These are phyloP conservation scores for Lactarius indigo DNA, from an alignment of 768 basidiomycete species.

Conservation along the genomic window DNA sequence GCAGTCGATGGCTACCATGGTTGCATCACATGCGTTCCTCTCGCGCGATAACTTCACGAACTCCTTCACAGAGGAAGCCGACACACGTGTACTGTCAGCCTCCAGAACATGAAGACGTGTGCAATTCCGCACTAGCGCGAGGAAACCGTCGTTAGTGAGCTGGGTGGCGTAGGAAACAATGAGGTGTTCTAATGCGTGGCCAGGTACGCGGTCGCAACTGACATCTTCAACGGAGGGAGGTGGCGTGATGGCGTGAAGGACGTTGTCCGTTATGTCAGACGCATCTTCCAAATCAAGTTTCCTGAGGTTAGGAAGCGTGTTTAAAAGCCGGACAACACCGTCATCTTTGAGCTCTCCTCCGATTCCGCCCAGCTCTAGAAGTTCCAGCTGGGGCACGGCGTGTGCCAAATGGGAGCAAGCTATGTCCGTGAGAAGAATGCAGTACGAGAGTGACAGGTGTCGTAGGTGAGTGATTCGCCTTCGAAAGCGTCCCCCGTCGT, in stretches of 20 bases:
- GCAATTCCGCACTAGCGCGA: slow-evolving; percentile 62
- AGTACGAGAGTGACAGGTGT: slow-evolving; percentile 71
- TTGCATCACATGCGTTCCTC: slow-evolving; percentile 48
- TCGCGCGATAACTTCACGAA: slow-evolving; percentile 57
- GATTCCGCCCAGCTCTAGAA: slow-evolving; percentile 76
- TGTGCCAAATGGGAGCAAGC: slow-evolving; percentile 71
- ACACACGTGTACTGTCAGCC: slow-evolving; percentile 75
- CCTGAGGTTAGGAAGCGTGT: slow-evolving; percentile 65
- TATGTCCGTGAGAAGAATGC: slow-evolving; percentile 65
- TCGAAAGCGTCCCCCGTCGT: slow-evolving; percentile 46
- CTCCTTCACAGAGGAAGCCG: slow-evolving; percentile 54
- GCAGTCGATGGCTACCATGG: slow-evolving; percentile 72
- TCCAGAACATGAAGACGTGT: slow-evolving; percentile 62
- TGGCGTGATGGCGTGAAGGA: slow-evolving; percentile 66
- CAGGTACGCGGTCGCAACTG: slow-evolving; percentile 32
- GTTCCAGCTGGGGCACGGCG: slow-evolving; percentile 67
- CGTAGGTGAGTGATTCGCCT: slow-evolving; percentile 65
- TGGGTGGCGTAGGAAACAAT: slow-evolving; percentile 63
- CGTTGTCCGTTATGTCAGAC: slow-evolving; percentile 62
- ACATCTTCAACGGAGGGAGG: slow-evolving; percentile 22
- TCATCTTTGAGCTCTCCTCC: slow-evolving; percentile 64
- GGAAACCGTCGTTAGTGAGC: slow-evolving; percentile 61
- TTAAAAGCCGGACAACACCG: slow-evolving; percentile 69
- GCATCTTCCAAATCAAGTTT: slow-evolving; percentile 88
- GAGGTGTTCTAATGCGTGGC: slow-evolving; percentile 69